A percentile compares a stretch with the other conserved stretches of the same genome.
These are phyloP conservation scores for Aspergillus cavernicola DNA, from an alignment of 495 filamentous ascomycete genomes.

Conservation along the genomic window DNA sequence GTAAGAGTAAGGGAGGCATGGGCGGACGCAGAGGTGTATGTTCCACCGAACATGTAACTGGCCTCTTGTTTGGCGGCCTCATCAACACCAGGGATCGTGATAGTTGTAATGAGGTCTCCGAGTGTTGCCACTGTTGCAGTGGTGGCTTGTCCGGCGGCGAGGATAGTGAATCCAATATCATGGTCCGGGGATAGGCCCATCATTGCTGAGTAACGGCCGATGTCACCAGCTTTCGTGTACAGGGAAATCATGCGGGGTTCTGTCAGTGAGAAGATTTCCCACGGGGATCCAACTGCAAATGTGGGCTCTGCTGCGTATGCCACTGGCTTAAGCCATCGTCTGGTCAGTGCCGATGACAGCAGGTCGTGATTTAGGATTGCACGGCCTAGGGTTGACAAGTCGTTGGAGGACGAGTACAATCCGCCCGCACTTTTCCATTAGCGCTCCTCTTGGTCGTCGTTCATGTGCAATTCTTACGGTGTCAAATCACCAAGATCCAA, in stretches of 20 bases:
- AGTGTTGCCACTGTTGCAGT: slow-evolving; percentile 18
- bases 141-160: slow-evolving; percentile 35
- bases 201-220: slow-evolving; percentile 42
- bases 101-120: slow-evolving; percentile 31
- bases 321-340: slow-evolving; percentile 56
- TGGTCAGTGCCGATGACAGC: slow-evolving; percentile 40
- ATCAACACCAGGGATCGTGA: slow-evolving; percentile 43
- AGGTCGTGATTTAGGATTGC: slow-evolving; percentile 51
- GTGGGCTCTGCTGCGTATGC: slow-evolving; percentile 44
- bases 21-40: slow-evolving; percentile 21
- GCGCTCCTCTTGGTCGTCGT: neutral
- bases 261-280: slow-evolving; percentile 44
- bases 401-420: slow-evolving; percentile 50
- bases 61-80: slow-evolving; percentile 42
- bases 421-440: slow-evolving; percentile 45
- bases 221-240: slow-evolving; percentile 55
- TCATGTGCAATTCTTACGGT: slow-evolving; percentile 32
- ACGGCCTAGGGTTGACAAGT: slow-evolving; percentile 51
- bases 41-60: slow-evolving; percentile 30
- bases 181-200: slow-evolving; percentile 51
- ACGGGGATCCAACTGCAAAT: slow-evolving; percentile 51
- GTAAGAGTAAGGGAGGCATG: slow-evolving; percentile 44
- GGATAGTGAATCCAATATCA: slow-evolving; percentile 48
- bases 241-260: slow-evolving; percentile 37
- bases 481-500: slow-evolving; percentile 40